Conservation (phyloP, 495 filamentous ascomycete genomes). For the Schizothecium vesticola region DNA sequence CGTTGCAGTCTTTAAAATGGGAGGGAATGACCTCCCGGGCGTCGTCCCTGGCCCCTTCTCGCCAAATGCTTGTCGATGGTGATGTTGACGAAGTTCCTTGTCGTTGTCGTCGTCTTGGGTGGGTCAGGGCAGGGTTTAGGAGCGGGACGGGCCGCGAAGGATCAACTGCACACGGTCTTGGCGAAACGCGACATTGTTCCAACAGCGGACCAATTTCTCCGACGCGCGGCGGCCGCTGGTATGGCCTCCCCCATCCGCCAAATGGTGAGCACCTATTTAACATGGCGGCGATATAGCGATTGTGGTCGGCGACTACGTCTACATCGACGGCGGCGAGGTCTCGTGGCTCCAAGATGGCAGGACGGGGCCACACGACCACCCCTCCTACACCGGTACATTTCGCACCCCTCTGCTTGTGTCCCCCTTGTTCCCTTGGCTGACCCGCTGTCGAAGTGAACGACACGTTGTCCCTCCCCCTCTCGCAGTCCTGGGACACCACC, state of each 20-base stretch:
- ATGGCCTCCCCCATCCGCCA: background rate
- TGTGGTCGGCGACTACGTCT: conserved; percentile 3
- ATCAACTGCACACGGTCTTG: background rate
- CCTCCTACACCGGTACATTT: background rate
- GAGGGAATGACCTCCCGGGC: background rate
- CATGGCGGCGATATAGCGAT: background rate
- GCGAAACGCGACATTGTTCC: background rate
- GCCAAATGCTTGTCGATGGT: background rate
- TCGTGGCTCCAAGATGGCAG: background rate
- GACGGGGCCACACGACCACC: background rate
- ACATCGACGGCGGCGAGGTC: conserved; percentile 8
- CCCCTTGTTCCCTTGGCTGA: too few relatives aligned
- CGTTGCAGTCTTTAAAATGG: too few relatives aligned
- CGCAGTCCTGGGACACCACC: conserved; percentile 29
- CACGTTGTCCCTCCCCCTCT: conserved; percentile 29
- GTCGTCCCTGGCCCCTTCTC: background rate
- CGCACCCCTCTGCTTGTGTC: too few relatives aligned
- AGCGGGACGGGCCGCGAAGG: background rate
- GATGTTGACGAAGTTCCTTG: background rate
- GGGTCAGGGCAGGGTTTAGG: background rate
- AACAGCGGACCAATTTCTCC: background rate
- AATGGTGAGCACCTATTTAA: background rate
- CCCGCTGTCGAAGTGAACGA: conserved; percentile 6
- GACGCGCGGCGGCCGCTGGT: background rate
- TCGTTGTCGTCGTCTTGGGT: background rate